Evolutionary conservation across 2,329 filamentous ascomycete species (phyloP), one percentile per base, ranked within the genome.

Genomic region (Colletotrichum sp.): DNA sequence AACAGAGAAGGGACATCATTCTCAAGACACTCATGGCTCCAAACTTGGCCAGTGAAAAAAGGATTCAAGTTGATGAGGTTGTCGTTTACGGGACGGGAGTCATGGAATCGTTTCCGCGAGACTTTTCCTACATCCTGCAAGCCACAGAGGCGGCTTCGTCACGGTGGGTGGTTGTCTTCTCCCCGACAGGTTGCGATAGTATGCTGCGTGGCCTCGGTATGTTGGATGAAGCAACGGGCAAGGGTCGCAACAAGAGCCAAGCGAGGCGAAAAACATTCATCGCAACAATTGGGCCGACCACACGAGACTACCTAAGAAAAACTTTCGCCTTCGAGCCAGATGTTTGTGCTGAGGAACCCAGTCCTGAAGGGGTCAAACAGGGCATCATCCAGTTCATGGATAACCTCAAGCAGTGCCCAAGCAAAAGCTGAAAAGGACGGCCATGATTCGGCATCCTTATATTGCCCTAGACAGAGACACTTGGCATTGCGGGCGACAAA

Each of bases 241-340:
- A 82, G 79, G 84, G 82, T 24, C 80, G 80, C 38, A 79, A 78
- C 34, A 80, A 70, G 13, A 70, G 78, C 7, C 13, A 34, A 13
- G 79, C 67, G 15, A 77, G 75, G 5, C 85, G 85, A 12, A 88
- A 83, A 66, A 93, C 92, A 1, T 92, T 91, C 77, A 88, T 98
- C 76, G 95, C 94, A 16, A 97, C 96, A 0, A 99, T 99, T 83
- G 97, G 97, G 1, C 96, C 97, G 15, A 99, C 97, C 21, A 99
- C 97, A 13, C 90, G 93, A 77, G 92, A 96, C 79, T 93, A 95
- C 84, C 85, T 99, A 60, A 82, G 87, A 18, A 86, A 88, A 24
- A 89, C 88, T 2, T 95, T 95, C 82, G 90, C 86, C 1, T 94
- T 93, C 77, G 89, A 92, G 79, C 92, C 95, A 1, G 93, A 96